phyloP scores from a whole-genome alignment of 2,329 filamentous ascomycete species.

The Pseudocercospora musae region DNA sequence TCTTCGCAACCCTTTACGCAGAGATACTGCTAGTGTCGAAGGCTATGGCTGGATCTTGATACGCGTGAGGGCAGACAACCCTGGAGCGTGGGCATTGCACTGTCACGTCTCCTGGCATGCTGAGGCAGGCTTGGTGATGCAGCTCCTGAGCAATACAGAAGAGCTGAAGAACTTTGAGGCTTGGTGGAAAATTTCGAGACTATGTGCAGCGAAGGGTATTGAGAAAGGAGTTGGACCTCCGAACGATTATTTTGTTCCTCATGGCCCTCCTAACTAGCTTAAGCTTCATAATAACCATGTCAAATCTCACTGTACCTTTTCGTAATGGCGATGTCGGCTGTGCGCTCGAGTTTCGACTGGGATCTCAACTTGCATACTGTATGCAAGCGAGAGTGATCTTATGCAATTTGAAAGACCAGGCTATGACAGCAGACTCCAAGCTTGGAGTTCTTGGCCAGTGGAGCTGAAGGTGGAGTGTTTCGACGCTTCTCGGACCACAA shows the following conservation, averaged over 20 bases:
- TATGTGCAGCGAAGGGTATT: not conserved
- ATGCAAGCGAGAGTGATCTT: not conserved
- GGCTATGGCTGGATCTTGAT: constrained; percentile 56
- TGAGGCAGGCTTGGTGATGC: constrained; percentile 59
- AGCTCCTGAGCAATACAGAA: constrained; percentile 53
- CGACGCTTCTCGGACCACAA: not conserved
- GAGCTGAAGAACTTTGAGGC: constrained; percentile 33
- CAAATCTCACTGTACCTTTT: not conserved
- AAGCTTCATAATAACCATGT: constrained; percentile 15
- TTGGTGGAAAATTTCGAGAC: not conserved
- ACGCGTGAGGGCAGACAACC: constrained; percentile 56
- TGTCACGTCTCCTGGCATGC: constrained; percentile 60
- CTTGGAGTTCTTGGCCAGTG: not conserved
- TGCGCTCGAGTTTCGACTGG: not conserved
- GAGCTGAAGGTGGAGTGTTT: not conserved
- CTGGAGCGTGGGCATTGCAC: constrained; percentile 58
- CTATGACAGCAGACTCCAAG: not conserved
- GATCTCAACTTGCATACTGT: not conserved
- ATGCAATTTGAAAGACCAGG: not conserved
- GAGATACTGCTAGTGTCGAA: constrained; percentile 54
- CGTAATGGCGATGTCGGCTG: not conserved
- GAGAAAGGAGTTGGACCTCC: not conserved
- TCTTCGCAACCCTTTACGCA: constrained; percentile 44
- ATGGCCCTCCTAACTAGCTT: not conserved
- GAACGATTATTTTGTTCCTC: not conserved